A percentile compares a stretch with the other conserved stretches of the same genome.
Evolutionary conservation across 345 rosid species (phyloP).

Genomic region (Eucalyptus tenuipes): DNA sequence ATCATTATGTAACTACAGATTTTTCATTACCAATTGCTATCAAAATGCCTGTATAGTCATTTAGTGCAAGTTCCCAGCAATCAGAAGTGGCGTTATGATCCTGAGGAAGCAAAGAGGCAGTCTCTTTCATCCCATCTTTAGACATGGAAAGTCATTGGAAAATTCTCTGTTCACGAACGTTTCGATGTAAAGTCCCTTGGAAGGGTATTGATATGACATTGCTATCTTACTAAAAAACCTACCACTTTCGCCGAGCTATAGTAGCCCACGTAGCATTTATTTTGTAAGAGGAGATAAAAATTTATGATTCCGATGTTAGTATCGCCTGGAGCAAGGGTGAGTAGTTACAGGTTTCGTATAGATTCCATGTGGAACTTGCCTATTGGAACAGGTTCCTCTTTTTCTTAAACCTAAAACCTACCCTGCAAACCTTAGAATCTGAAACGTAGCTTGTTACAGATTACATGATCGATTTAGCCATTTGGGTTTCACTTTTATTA

Average conservation of each 20-base stretch:
- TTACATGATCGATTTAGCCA: too few species aligned
- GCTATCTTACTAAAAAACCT: background rate
- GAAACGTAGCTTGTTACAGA: fast-evolving
- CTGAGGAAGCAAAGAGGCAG: background rate
- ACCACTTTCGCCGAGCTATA: background rate
- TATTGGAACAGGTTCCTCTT: fast-evolving
- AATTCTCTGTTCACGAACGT: background rate
- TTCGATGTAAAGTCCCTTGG: background rate
- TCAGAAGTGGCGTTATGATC: background rate
- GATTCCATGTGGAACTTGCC: too few species aligned
- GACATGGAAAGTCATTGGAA: background rate
- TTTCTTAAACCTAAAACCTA: fast-evolving
- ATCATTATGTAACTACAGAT: background rate
- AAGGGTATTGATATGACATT: background rate
- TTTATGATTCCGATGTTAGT: background rate
- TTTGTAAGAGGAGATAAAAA: background rate
- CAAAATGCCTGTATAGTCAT: background rate
- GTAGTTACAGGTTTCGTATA: too few species aligned
- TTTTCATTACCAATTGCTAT: background rate
- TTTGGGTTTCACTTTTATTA: too few species aligned
- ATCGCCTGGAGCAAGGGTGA: background rate
- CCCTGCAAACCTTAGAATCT: fast-evolving
- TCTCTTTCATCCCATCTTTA: background rate
- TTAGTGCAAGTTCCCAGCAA: background rate
- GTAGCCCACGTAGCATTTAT: background rate